Conservation (phyloP, 1,284 basidiomycete species). For the Pulchroboletus neoregius region DNA sequence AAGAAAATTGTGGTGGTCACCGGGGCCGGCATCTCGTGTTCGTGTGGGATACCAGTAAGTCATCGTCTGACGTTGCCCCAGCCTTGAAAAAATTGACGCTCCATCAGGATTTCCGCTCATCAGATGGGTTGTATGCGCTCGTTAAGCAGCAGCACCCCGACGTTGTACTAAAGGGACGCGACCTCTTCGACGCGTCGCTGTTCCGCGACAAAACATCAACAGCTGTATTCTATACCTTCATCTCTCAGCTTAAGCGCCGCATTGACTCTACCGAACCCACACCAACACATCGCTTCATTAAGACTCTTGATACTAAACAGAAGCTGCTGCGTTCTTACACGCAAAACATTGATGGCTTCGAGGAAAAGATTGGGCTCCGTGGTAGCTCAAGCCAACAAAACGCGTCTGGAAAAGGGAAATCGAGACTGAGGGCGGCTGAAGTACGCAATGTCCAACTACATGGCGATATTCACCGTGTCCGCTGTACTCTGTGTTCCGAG, state of each 20-base stretch:
- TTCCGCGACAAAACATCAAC: slow-evolving; percentile 85
- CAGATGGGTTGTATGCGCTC: slow-evolving; percentile 82
- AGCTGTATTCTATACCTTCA: slow-evolving; percentile 91
- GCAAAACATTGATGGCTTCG: slow-evolving; percentile 93
- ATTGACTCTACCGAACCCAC: slow-evolving; percentile 81
- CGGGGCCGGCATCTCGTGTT: slow-evolving; percentile 91
- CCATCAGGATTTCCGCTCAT: slow-evolving; percentile 84
- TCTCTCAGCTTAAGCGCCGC: slow-evolving; percentile 82
- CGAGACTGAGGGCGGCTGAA: slow-evolving; percentile 60
- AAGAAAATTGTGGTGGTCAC: slow-evolving; percentile 85
- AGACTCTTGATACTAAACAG: slow-evolving; percentile 78
- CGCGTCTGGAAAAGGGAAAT: slow-evolving; percentile 55
- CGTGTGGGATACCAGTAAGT: slow-evolving; percentile 86
- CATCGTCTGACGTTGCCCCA: neutral
- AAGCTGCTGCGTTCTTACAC: slow-evolving; percentile 89
- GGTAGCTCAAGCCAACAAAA: slow-evolving; percentile 57
- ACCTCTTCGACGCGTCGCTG: slow-evolving; percentile 84
- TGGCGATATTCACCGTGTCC: slow-evolving; percentile 84
- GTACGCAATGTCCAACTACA: slow-evolving; percentile 89
- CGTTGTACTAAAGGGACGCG: slow-evolving; percentile 81
- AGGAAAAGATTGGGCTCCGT: slow-evolving; percentile 74
- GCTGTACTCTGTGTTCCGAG: slow-evolving; percentile 78
- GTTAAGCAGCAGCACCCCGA: slow-evolving; percentile 84
- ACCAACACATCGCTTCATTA: slow-evolving; percentile 85
- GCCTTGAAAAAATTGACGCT: neutral